Evolutionary conservation across 1,139 yeast species (phyloP).

Genomic region (Geotrichum bryndzae): DNA sequence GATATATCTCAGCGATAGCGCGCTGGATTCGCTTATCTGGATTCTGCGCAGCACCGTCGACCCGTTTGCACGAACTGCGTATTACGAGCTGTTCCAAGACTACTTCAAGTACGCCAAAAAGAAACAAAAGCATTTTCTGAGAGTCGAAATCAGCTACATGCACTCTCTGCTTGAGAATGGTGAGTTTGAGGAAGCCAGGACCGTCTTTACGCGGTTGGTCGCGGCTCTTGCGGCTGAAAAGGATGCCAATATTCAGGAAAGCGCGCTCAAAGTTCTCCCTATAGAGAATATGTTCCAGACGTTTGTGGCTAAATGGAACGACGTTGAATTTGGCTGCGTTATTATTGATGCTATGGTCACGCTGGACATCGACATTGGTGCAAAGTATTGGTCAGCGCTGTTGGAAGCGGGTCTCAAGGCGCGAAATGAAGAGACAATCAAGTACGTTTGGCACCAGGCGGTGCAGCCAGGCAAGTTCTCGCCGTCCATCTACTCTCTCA

Average conservation of each 20-base stretch:
- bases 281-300: conserved; percentile 4
- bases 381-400: conserved; percentile 6
- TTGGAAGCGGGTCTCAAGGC: not conserved
- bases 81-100: not conserved
- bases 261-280: conserved; percentile 1
- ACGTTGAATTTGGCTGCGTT: not conserved
- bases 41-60: conserved; percentile 15
- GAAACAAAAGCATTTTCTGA: not conserved
- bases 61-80: conserved; percentile 15
- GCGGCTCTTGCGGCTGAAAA: not conserved
- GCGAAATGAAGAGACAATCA: not conserved
- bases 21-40: conserved; percentile 13
- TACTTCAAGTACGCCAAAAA: conserved; percentile 5
- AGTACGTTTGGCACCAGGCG: conserved; percentile 12
- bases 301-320: conserved; percentile 5
- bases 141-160: conserved; percentile 4
- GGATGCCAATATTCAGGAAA: not conserved
- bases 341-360: conserved; percentile 2
- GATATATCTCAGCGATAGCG: conserved; percentile 1
- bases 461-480: conserved; percentile 1
- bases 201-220: not conserved
- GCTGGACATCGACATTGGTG: not conserved
- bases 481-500: conserved; percentile 7
- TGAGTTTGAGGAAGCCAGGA: conserved; percentile 4
- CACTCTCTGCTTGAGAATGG: conserved; percentile 10